Base-by-base conservation (phyloP, 1,284 basidiomycete species). In the Boletus albobrunnescens region DNA sequence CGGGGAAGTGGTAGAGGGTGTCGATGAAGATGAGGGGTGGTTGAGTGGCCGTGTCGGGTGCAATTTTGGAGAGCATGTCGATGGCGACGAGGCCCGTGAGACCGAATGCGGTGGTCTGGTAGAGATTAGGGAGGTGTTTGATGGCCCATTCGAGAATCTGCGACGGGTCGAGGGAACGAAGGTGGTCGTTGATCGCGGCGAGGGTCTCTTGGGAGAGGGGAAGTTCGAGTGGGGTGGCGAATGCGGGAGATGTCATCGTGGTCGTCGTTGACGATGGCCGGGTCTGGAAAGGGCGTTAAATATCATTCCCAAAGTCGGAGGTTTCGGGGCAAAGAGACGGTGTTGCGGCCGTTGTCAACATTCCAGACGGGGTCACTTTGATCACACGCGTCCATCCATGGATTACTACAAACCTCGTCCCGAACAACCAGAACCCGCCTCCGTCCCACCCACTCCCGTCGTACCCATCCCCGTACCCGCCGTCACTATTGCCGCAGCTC, bases 1-100 rank as follows among this genome's bases (percentile, higher is more conserved):
- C 92, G 3, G 79, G 74, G 69, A 99, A 98, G 73, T 99, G 96
- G 68, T 98, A 94, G 10, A 99, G 78, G 0, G 95, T 98, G 73
- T 99, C 95, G 64, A 96, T 71, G 72, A 97, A 96, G 70, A 96
- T 93, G 16, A 89, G 75, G 2, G 85, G 82, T 1, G 87, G 87
- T 16, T 30, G 53, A 1, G 24, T 22, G 4, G 70, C 64, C 12
- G 71, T 53, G 3, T 79, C 64, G 20, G 71, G 54, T 8, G 80
- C 78, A 52, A 94, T 75, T 67, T 90, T 90, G 36, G 87, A 87
- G 44, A 96, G 79, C 91, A 97, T 95, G 67, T 94, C 91, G 46
- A 91, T 81, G 11, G 91, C 86, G 44, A 91, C 91, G 31, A 94
- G 82, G 10, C 94, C 94, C 0, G 93, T 96, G 19, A 95, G 76